Base-by-base conservation (phyloP, 1,284 basidiomycete species). In the Cerioporus squamosus region DNA sequence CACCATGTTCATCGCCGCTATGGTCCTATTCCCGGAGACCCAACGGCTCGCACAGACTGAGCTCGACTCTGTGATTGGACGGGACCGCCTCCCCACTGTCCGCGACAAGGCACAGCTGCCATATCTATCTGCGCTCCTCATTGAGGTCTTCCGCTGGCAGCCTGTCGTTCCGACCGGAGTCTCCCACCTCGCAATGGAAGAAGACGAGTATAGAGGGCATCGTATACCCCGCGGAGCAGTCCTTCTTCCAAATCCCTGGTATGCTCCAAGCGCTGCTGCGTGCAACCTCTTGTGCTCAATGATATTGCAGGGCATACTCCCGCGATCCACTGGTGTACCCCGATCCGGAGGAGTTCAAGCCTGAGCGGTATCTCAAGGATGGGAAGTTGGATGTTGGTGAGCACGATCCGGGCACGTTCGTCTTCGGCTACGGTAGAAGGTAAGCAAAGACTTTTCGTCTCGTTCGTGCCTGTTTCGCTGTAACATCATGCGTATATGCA, bases 51-150 rank as follows among this genome's bases (percentile, higher is more conserved):
- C 33, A 2, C 33, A 36, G 15, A 12, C 33, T 12, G 42, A 44
- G 20, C 42, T 44, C 22, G 42, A 44, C 2, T 14, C 20, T 9
- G 42, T 44, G 7, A 22, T 20, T 12, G 42, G 42, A 3, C 33
- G 12, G 1, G 42, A 44, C 18, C 42, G 42, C 20, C 42, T 44
- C 20, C 42, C 42, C 10, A 12, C 10, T n/a, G 10, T 24, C 0
- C 10, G 14, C 12, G 74, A 75, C 48, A 36, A 65, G 12, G 46
- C 55, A 5, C 43, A 51, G 10, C 50, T 75, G 20, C 68, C 66
- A 1, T 64, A 62, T 39, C 43, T 66, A 9, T 36, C 49, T 20
- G 64, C 60, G 5, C 15, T 67, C 14, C 36, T 66, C 24, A 59
- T 58, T 23, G 66, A 67, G 49, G 40, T 57, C 18, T 45, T 64